Conservation (phyloP, 2,329 filamentous ascomycete species). For the Dryadomyces quercus-mongolicae region DNA sequence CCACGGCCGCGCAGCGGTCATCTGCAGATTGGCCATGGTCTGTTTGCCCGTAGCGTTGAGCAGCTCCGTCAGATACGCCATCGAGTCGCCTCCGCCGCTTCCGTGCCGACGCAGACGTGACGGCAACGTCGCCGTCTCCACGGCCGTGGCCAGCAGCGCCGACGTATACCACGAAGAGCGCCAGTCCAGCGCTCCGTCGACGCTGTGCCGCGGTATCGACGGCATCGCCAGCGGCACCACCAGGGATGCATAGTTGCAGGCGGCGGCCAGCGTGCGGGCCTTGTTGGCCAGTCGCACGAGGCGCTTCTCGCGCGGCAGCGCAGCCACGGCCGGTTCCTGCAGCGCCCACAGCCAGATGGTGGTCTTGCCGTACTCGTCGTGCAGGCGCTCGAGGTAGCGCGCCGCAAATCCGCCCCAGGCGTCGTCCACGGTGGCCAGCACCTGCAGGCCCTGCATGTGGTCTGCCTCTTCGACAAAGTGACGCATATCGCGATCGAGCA, state of each 20-base stretch:
- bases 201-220: constrained; percentile 35
- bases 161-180: constrained; percentile 68
- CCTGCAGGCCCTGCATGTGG: constrained; percentile 76
- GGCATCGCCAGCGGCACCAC: constrained; percentile 63
- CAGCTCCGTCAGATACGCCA: constrained; percentile 52
- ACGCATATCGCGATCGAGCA: constrained; percentile 82
- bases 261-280: constrained; percentile 56
- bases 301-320: constrained; percentile 44
- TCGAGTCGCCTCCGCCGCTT: constrained; percentile 20
- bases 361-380: constrained; percentile 85
- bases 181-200: constrained; percentile 42
- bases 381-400: constrained; percentile 61
- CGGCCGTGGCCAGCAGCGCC: constrained; percentile 59
- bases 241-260: constrained; percentile 61
- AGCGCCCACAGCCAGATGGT: constrained; percentile 80
- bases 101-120: constrained; percentile 49
- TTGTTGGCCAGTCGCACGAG: constrained; percentile 58
- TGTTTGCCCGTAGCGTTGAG: constrained; percentile 70
- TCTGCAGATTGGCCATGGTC: constrained; percentile 61
- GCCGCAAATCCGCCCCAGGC: constrained; percentile 71
- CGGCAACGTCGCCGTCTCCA: constrained; percentile 71
- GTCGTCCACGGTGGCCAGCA: constrained; percentile 61
- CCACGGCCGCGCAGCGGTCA: constrained; percentile 39
- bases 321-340: constrained; percentile 44
- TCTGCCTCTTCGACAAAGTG: constrained; percentile 90